phyloP scores from a whole-genome alignment of 2,329 filamentous ascomycete species.

The Keithomyces neogunnii region DNA sequence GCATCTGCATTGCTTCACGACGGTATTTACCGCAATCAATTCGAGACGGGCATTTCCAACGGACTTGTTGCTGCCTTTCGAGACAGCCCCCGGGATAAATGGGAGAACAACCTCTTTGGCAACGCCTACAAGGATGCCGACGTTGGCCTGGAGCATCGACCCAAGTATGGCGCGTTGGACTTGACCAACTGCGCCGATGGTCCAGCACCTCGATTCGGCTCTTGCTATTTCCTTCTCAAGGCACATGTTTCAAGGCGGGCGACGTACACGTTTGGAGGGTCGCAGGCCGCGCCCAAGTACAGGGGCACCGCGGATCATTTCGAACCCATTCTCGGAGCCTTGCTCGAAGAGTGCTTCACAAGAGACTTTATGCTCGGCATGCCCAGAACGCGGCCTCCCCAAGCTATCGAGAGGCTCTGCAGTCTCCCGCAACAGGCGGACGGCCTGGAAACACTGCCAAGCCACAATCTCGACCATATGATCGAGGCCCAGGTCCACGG shows the following conservation, averaged over 20 bases:
- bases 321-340: slow-evolving; percentile 9
- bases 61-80: slow-evolving; percentile 8
- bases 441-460: neutral
- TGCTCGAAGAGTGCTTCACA: slow-evolving; percentile 13
- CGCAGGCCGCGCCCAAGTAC: slow-evolving; percentile 9
- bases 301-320: slow-evolving; percentile 10
- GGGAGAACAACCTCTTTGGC: slow-evolving; percentile 1
- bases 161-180: slow-evolving; percentile 14
- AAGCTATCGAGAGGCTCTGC: slow-evolving; percentile 4
- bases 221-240: slow-evolving; percentile 12
- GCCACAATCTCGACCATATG: slow-evolving; percentile 12
- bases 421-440: neutral
- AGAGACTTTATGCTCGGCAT: slow-evolving; percentile 11
- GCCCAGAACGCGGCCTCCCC: slow-evolving; percentile 5
- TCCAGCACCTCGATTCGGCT: slow-evolving; percentile 12
- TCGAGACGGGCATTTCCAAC: slow-evolving; percentile 14
- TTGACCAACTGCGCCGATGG: slow-evolving; percentile 11
- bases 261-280: slow-evolving; percentile 13
- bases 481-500: slow-evolving; percentile 15
- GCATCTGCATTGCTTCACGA: slow-evolving; percentile 7
- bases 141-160: slow-evolving; percentile 4
- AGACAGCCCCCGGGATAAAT: slow-evolving; percentile 9
- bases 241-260: slow-evolving; percentile 6
- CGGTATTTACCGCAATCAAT: slow-evolving; percentile 11
- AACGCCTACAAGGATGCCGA: neutral